phyloP scores from a whole-genome alignment of 2,329 filamentous ascomycete genomes.

The Penicillium aurantiogriseum region DNA sequence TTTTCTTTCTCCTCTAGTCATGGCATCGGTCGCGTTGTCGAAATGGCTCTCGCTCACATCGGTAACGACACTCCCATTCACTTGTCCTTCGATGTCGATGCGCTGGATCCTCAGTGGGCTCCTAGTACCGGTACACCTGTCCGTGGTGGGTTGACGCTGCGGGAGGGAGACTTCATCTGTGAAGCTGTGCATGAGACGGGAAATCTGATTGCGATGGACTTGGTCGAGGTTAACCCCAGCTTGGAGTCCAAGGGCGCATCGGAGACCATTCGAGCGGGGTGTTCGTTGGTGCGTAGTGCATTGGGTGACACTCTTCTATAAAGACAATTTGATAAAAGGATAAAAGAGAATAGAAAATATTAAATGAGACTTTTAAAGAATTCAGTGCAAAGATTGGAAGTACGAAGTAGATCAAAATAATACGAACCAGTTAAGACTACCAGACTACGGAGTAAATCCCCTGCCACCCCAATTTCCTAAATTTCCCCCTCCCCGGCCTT shows the following conservation, averaged over 20 bases:
- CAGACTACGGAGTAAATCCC: conserved; percentile 12
- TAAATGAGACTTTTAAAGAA: not conserved
- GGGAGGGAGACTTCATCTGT: conserved; percentile 96
- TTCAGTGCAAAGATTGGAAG: not conserved
- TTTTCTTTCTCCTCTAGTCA: conserved; percentile 54
- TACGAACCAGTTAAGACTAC: not conserved
- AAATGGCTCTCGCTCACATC: conserved; percentile 97
- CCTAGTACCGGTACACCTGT: conserved; percentile 95
- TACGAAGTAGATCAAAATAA: not conserved
- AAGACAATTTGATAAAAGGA: conserved; percentile 15
- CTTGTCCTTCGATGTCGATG: conserved; percentile 95
- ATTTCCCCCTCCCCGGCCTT: conserved; percentile 13
- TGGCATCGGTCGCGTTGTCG: conserved; percentile 92
- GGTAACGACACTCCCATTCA: conserved; percentile 94
- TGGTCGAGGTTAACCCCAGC: conserved; percentile 78
- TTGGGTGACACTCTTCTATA: conserved; percentile 87
- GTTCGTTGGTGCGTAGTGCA: conserved; percentile 86
- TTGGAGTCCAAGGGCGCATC: conserved; percentile 68
- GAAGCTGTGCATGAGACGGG: conserved; percentile 80
- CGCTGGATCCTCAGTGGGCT: conserved; percentile 92
- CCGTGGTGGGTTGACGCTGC: conserved; percentile 83
- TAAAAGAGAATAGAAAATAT: not conserved
- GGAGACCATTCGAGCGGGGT: conserved; percentile 87
- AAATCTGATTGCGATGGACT: conserved; percentile 73
- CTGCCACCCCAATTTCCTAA: conserved; percentile 31